Evolutionary conservation across 2,329 filamentous ascomycete species (phyloP).

Genomic region (Hypoxylon sp.): DNA sequence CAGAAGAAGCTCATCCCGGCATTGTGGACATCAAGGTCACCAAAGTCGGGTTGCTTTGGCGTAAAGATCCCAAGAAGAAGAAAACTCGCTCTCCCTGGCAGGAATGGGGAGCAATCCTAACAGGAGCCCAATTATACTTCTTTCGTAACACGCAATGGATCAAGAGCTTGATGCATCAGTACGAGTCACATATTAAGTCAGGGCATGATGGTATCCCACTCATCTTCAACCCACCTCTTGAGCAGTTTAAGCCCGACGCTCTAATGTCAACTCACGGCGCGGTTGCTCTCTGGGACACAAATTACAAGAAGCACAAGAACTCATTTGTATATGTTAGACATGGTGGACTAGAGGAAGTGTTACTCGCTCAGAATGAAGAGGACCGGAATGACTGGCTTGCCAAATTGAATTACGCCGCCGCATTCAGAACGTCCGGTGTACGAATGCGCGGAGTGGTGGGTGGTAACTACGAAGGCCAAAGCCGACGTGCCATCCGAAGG

Average conservation of each 20-base stretch:
- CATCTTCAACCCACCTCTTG: constrained; percentile 89
- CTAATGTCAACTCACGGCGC: constrained; percentile 95
- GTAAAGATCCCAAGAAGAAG: constrained; percentile 94
- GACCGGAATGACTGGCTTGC: constrained; percentile 98
- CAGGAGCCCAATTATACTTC: constrained; percentile 96
- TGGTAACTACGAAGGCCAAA: constrained; percentile 87
- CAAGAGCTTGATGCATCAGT: constrained; percentile 89
- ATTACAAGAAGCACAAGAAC: constrained; percentile 95
- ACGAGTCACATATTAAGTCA: constrained; percentile 84
- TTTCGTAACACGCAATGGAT: constrained; percentile 95
- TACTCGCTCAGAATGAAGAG: constrained; percentile 88
- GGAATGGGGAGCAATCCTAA: constrained; percentile 97
- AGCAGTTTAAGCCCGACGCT: constrained; percentile 93
- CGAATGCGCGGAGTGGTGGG: constrained; percentile 90
- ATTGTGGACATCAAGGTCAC: constrained; percentile 98
- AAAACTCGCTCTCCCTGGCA: constrained; percentile 97
- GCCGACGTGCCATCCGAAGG: constrained; percentile 78
- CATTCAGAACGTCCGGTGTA: constrained; percentile 92
- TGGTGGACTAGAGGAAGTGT: constrained; percentile 88
- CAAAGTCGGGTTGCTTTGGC: constrained; percentile 94
- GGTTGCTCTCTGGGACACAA: constrained; percentile 86
- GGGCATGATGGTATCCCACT: constrained; percentile 83
- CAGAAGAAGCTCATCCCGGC: constrained; percentile 87
- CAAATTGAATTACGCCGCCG: constrained; percentile 95
- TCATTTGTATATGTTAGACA: constrained; percentile 93